Conservation (phyloP, 805 yeast genomes). For the Lipomyces spencermartinsiae region DNA sequence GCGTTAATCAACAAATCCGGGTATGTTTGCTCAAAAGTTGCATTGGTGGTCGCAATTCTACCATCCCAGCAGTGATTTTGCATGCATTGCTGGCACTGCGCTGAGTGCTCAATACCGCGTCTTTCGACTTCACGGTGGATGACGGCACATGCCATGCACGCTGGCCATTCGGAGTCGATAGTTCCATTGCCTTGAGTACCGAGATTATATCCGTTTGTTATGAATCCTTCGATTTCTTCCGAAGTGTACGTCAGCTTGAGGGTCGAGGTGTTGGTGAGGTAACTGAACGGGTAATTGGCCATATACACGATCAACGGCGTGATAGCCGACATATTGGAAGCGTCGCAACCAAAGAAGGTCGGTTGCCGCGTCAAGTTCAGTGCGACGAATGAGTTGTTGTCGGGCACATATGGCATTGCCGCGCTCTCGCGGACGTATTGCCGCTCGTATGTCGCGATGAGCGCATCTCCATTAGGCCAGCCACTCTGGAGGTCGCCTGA, state of each 20-base stretch:
- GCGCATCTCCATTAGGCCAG: conserved; percentile 75
- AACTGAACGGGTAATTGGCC: conserved; percentile 74
- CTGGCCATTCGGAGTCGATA: conserved; percentile 68
- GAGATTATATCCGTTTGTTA: conserved; percentile 76
- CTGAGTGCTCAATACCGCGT: conserved; percentile 60
- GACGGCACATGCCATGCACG: conserved; percentile 84
- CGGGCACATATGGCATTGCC: conserved; percentile 72
- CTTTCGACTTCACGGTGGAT: conserved; percentile 80
- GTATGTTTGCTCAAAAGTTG: not conserved
- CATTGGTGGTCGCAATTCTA: not conserved
- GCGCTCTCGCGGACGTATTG: conserved; percentile 51
- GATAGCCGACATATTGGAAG: conserved; percentile 49
- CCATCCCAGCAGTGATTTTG: conserved; percentile 73
- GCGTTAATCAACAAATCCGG: not conserved
- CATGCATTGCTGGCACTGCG: conserved; percentile 76
- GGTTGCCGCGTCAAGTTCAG: conserved; percentile 65
- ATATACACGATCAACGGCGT: conserved; percentile 67
- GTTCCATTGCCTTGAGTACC: conserved; percentile 71
- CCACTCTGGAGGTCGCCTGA: conserved; percentile 63
- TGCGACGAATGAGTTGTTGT: conserved; percentile 53
- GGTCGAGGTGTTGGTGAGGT: conserved; percentile 74
- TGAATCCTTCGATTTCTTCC: conserved; percentile 62
- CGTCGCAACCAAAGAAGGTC: conserved; percentile 81
- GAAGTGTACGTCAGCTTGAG: conserved; percentile 66
- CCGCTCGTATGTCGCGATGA: conserved; percentile 56